Percentiles rank a stretch among this genome's conserved stretches.
Conservation (phyloP, 805 yeast genomes). For the Metschnikowia gelsemii region DNA sequence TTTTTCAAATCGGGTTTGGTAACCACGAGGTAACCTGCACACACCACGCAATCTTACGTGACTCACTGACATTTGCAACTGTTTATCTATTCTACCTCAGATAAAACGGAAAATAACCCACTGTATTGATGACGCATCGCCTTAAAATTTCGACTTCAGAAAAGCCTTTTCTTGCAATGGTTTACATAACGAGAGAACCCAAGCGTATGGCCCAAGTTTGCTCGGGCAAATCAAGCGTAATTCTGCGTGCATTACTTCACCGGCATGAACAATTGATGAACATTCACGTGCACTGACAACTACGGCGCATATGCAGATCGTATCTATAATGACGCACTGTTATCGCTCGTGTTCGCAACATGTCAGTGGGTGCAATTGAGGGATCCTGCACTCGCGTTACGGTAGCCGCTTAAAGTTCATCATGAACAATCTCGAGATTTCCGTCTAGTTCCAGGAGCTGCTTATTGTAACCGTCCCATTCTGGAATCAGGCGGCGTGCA, state of each 20-base stretch:
- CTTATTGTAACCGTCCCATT: slow-evolving; percentile 68
- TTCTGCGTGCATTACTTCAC: no score
- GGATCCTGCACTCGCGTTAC: slow-evolving; percentile 1
- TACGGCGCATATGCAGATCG: slow-evolving; percentile 8
- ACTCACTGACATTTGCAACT: slow-evolving; percentile 4
- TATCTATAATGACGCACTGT: slow-evolving; percentile 5
- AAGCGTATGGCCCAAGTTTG: no score
- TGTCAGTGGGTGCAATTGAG: slow-evolving; percentile 6
- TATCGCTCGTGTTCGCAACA: slow-evolving; percentile 5
- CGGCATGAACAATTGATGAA: slow-evolving; percentile 11
- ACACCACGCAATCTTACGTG: slow-evolving; percentile 4
- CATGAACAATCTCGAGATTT: slow-evolving; percentile 13
- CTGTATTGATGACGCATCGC: no score
- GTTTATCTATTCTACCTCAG: not conserved
- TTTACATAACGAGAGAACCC: no score
- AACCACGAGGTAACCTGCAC: slow-evolving; percentile 9
- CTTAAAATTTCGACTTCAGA: no score
- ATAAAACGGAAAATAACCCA: not conserved
- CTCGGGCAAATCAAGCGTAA: no score
- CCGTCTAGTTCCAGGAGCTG: slow-evolving; percentile 36
- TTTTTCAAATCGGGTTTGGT: slow-evolving; percentile 10
- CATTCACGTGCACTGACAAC: slow-evolving; percentile 17
- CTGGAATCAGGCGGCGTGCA: slow-evolving; percentile 74
- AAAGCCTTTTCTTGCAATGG: no score
- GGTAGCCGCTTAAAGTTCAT: slow-evolving; percentile 14